phyloP scores from a whole-genome alignment of 257 asterid species.

The Ajuga chamaepitys region DNA sequence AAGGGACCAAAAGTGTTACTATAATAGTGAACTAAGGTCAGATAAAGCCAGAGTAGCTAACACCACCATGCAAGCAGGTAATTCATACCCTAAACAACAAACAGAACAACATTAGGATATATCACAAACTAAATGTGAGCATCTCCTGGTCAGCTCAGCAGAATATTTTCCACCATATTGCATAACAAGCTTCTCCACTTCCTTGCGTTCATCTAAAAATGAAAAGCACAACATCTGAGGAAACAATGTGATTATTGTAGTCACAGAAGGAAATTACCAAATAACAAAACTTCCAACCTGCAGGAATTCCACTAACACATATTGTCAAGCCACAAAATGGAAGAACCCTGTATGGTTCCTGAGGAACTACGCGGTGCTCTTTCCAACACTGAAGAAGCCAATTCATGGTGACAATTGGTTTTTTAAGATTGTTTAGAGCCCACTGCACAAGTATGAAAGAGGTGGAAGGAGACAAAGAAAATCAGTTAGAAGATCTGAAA shows the following conservation, averaged over 20 bases:
- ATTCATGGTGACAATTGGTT: slow-evolving; percentile 64
- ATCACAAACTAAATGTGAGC: slow-evolving; percentile 88
- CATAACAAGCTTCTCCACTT: slow-evolving; percentile 60
- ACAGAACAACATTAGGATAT: slow-evolving; percentile 57
- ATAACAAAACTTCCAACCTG: slow-evolving; percentile 43
- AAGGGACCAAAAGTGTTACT: neutral
- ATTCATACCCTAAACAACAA: slow-evolving; percentile 6
- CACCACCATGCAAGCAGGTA: neutral
- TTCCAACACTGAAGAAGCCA: slow-evolving; percentile 98
- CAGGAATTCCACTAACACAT: slow-evolving; percentile 74
- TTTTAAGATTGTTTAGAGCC: slow-evolving; percentile 72
- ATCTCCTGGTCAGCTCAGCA: slow-evolving; percentile 74
- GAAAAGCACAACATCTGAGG: slow-evolving; percentile 8
- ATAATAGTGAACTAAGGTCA: neutral
- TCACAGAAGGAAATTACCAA: neutral
- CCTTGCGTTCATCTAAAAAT: slow-evolving; percentile 65
- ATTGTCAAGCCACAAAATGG: slow-evolving; percentile 83
- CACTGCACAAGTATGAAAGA: slow-evolving; percentile 42
- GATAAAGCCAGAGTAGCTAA: neutral
- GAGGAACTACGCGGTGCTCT: slow-evolving; percentile 96
- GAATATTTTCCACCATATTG: slow-evolving; percentile 93
- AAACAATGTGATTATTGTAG: slow-evolving; percentile 7
- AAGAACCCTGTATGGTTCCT: slow-evolving; percentile 75
- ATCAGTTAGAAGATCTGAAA: slow-evolving; percentile 7
- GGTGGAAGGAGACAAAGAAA: slow-evolving; percentile 15